A percentile compares a stretch with the other conserved stretches of the same genome.
Evolutionary conservation across 1,284 basidiomycete species (phyloP).

Genomic region (Apiotrichum brassicae): DNA sequence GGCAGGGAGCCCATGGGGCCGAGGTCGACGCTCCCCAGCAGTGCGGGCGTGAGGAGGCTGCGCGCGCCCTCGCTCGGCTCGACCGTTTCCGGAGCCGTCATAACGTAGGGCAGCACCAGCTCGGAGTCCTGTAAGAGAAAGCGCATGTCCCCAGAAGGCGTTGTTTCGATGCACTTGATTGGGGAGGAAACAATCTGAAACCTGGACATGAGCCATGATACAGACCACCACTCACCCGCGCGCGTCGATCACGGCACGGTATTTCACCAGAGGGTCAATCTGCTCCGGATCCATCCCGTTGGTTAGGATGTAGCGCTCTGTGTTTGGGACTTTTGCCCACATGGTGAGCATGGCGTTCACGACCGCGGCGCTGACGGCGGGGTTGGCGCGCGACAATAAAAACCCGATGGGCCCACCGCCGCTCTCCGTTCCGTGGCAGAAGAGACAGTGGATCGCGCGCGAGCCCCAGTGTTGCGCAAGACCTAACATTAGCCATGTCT

Average conservation of each 20-base stretch:
- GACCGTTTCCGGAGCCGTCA: slow-evolving; percentile 19
- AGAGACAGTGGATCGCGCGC: slow-evolving; percentile 30
- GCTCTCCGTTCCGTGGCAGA: slow-evolving; percentile 36
- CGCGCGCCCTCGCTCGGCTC: slow-evolving; percentile 9
- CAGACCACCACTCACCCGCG: slow-evolving; percentile 16
- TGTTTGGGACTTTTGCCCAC: slow-evolving; percentile 21
- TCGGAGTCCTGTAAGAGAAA: slow-evolving; percentile 10
- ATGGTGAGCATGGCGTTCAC: slow-evolving; percentile 19
- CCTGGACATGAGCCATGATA: slow-evolving; percentile 1
- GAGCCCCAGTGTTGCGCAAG: slow-evolving; percentile 26
- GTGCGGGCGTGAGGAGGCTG: slow-evolving; percentile 6
- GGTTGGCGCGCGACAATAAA: slow-evolving; percentile 14
- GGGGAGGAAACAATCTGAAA: slow-evolving; percentile 16
- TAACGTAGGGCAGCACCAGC: slow-evolving; percentile 18
- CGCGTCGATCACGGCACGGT: slow-evolving; percentile 9
- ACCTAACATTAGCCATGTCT: too few relatives aligned
- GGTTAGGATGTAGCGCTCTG: slow-evolving; percentile 19
- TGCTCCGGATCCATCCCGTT: slow-evolving; percentile 22
- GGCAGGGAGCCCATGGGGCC: slow-evolving; percentile 12
- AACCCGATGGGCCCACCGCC: slow-evolving; percentile 23
- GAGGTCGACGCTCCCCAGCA: slow-evolving; percentile 2
- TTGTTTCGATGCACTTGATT: slow-evolving; percentile 11
- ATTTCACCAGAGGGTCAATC: slow-evolving; percentile 15
- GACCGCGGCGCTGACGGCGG: slow-evolving; percentile 18
- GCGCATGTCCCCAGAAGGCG: background rate